Percentiles rank a stretch among this genome's conserved stretches.
These are phyloP conservation scores for Leccinum subrobustum DNA, from an alignment of 1,284 basidiomycete genomes.

Conservation along the genomic window DNA sequence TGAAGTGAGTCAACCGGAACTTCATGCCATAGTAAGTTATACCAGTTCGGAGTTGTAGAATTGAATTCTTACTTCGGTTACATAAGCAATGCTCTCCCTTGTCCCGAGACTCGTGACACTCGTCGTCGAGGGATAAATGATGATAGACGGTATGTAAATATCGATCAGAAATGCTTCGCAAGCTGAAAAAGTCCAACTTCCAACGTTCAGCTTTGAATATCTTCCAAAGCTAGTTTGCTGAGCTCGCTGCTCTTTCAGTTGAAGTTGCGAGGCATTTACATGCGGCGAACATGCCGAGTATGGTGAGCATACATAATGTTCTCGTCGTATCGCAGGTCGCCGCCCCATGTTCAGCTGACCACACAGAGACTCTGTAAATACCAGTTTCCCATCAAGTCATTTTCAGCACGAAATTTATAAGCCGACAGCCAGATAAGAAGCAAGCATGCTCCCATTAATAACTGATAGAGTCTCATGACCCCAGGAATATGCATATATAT, in stretches of 20 bases:
- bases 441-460: background rate
- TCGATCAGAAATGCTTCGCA: background rate
- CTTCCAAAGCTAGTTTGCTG: background rate
- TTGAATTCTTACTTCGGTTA: too few species aligned
- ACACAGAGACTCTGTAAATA: background rate
- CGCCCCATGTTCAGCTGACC: background rate
- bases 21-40: too few species aligned
- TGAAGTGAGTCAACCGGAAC: too few species aligned
- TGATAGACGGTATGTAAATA: background rate
- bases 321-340: background rate
- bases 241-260: background rate
- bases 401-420: slow-evolving; percentile 2
- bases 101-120: too few species aligned
- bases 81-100: too few species aligned
- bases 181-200: background rate
- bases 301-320: background rate
- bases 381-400: background rate
- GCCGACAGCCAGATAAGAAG: slow-evolving; percentile 1
- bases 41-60: too few species aligned
- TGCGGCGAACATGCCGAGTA: background rate
- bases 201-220: background rate
- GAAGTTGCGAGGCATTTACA: background rate
- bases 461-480: slow-evolving; percentile 2
- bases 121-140: background rate
- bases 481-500: slow-evolving; percentile 13